These are phyloP conservation scores for Prosopis cineraria DNA, from an alignment of 306 rosid species.

Conservation along the genomic window DNA sequence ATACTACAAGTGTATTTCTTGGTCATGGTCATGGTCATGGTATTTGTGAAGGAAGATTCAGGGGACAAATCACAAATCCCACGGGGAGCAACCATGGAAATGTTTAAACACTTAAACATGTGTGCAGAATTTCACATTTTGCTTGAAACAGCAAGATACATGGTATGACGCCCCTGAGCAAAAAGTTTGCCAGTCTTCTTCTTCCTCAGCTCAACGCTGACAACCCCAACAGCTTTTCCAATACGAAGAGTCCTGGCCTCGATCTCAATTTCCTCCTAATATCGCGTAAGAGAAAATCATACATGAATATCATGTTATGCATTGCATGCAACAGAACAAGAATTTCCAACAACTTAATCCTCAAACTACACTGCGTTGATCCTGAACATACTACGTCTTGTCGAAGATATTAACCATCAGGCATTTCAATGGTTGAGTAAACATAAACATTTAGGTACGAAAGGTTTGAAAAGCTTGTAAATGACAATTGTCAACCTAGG, in stretches of 20 bases:
- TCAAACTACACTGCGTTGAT: neutral
- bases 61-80: neutral
- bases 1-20: neutral
- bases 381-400: neutral
- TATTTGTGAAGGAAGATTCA: neutral
- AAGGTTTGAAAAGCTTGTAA: neutral
- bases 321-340: neutral
- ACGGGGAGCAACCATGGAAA: neutral
- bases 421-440: neutral
- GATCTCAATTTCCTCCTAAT: slow-evolving; percentile 60
- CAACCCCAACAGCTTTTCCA: slow-evolving; percentile 55
- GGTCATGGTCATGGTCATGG: neutral
- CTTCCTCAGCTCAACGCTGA: slow-evolving; percentile 58
- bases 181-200: slow-evolving; percentile 52
- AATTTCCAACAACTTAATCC: slow-evolving; percentile 13
- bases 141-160: slow-evolving; percentile 51
- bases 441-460: neutral
- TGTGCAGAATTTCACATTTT: slow-evolving; percentile 37
- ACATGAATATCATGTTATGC: neutral
- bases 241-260: slow-evolving; percentile 50
- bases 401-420: neutral
- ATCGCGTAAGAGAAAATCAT: neutral
- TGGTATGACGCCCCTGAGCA: slow-evolving; percentile 69
- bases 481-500: neutral
- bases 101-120: neutral